These are phyloP conservation scores for Apiospora phragmitis DNA, from an alignment of 2,329 filamentous ascomycete genomes.

Conservation along the genomic window DNA sequence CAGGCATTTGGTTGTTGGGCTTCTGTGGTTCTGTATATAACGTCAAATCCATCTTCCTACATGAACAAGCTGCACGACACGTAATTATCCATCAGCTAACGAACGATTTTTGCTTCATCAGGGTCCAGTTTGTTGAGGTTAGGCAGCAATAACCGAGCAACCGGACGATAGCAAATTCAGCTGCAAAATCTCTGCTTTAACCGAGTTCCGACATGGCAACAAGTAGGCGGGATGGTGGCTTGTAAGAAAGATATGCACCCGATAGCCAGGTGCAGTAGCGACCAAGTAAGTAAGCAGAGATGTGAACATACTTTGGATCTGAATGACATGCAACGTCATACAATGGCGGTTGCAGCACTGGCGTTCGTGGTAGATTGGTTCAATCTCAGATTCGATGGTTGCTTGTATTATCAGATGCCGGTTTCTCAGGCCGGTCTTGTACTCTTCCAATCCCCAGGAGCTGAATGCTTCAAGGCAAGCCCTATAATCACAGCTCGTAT, in stretches of 20 bases:
- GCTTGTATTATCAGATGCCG: background rate
- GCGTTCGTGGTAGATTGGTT: background rate
- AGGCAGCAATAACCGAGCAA: background rate
- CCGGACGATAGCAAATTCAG: background rate
- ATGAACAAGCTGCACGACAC: slow-evolving; percentile 7
- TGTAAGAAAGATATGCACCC: background rate
- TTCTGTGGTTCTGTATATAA: background rate
- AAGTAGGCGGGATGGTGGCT: background rate
- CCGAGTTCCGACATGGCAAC: background rate
- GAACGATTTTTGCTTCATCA: background rate
- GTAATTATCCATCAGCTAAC: slow-evolving; percentile 1
- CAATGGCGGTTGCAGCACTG: background rate
- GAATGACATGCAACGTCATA: background rate
- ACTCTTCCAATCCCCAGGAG: background rate
- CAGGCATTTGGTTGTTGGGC: background rate
- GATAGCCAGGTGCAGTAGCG: background rate
- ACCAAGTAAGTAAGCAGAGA: background rate
- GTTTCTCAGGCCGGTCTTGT: background rate
- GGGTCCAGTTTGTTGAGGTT: background rate
- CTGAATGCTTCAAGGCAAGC: background rate
- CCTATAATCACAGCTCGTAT: background rate
- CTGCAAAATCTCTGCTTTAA: background rate
- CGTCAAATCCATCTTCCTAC: background rate
- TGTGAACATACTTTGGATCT: background rate
- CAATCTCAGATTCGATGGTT: background rate